Evolutionary conservation across 768 basidiomycete genomes (phyloP), one percentile per base, ranked within the genome.

Genomic region (Psilocybe tampanensis): DNA sequence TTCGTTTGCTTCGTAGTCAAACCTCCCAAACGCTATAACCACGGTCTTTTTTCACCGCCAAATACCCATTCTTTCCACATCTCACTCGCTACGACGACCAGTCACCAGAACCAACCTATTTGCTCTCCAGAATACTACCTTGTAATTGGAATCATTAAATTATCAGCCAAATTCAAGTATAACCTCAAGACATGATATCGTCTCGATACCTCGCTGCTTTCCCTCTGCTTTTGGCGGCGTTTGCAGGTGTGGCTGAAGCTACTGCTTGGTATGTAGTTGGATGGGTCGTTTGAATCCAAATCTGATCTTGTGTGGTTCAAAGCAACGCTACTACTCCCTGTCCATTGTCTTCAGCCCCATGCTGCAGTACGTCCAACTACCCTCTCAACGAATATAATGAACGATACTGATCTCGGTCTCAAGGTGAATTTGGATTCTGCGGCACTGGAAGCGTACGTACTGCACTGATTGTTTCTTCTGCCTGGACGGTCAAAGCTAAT

Each of bases 381-480:
- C 24, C 1, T 44, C 13, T 18, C 17, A n/a, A 22, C 12, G 5
- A 29, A 1, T 18, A 22, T 52, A 11, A 7, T 23, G 13, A 41
- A 52, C 33, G 26, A 44, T 13, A 48, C 39, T 42, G 47, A 62
- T 43, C 33, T 44, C 52, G 13, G 29, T 47, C n/a, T 15, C 18
- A 62, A 81, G 80, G 80, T 66, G 80, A 83, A 76, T 84, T 72
- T 56, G 82, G 83, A 3, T 84, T 78, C 60, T 84, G 82, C 60
- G 81, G 82, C 19, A 72, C 68, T 34, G 77, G 70, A 44, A 64
- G 69, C 43, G 82, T 83, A 66, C 45, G 79, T 48, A n/a, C 12
- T 21, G 15, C 15, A 24, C 15, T 68, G 26, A 22, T 23, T 47
- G n/a, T n/a, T 23, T 48, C 45, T 29, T 18, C 17, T 21, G n/a